Percentiles rank a stretch among this genome's conserved stretches.
phyloP scores from a whole-genome alignment of 768 basidiomycete species.

The Leccinellum albellum region DNA sequence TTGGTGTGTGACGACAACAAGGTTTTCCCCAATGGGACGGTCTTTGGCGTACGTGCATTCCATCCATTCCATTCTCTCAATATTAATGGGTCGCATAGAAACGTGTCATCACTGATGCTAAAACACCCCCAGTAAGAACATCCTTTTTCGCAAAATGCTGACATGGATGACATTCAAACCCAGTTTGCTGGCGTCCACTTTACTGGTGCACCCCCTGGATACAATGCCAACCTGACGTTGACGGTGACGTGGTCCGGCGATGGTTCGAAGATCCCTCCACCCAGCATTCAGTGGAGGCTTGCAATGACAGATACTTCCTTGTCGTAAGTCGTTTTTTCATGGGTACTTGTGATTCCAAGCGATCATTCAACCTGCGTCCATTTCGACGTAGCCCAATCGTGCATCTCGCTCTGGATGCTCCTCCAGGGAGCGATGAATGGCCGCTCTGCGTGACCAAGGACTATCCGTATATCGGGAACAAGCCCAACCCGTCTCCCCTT shows the following conservation, averaged over 20 bases:
- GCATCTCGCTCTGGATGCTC: neutral
- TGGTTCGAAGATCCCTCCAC: neutral
- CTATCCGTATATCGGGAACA: neutral
- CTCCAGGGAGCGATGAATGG: neutral
- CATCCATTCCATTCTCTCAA: neutral
- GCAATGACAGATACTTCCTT: neutral
- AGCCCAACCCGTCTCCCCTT: neutral
- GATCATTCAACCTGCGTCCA: neutral
- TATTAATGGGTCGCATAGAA: neutral
- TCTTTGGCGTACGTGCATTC: conserved; percentile 1
- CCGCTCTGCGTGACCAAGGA: neutral
- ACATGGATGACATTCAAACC: neutral
- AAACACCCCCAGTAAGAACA: neutral
- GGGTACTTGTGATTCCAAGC: neutral
- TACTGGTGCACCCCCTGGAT: neutral
- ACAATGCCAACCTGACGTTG: neutral
- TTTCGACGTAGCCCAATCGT: neutral
- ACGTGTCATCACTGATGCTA: neutral
- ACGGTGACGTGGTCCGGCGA: neutral
- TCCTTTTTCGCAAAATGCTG: neutral
- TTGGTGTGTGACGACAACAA: conserved; percentile 2
- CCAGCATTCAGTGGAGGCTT: neutral
- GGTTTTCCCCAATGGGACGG: conserved; percentile 4
- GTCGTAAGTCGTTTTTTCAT: neutral
- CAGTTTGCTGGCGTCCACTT: neutral